phyloP scores from a whole-genome alignment of 2,329 filamentous ascomycete species.

The Hymenoscyphus occultus region DNA sequence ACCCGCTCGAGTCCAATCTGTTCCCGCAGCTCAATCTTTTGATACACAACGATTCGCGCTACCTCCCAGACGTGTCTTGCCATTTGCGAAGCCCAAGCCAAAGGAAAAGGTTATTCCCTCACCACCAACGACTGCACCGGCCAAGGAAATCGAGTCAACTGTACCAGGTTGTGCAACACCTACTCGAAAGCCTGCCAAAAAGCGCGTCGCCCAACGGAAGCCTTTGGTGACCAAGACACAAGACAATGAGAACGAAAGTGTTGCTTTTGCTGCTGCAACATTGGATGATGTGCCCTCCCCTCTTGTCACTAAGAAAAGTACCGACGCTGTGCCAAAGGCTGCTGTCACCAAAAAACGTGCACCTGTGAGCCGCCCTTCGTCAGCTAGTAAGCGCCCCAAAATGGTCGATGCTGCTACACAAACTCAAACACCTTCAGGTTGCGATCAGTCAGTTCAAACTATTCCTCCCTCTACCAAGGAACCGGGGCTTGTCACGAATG shows the following conservation, averaged over 20 bases:
- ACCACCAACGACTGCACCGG: background rate
- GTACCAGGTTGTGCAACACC: conserved; percentile 7
- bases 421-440: conserved; percentile 27
- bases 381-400: conserved; percentile 28
- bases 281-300: conserved; percentile 16
- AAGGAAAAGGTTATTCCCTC: background rate
- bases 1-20: background rate
- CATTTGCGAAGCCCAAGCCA: background rate
- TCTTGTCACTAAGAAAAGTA: conserved; percentile 23
- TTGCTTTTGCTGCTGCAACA: background rate
- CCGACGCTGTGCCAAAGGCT: conserved; percentile 20
- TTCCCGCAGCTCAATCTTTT: background rate
- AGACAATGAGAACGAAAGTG: background rate
- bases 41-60: background rate
- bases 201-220: conserved; percentile 20
- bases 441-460: conserved; percentile 18
- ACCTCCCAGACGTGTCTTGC: background rate
- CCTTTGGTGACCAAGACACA: conserved; percentile 1
- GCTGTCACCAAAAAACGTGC: conserved; percentile 21
- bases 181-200: conserved; percentile 18
- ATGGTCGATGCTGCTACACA: conserved; percentile 35
- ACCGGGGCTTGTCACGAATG: conserved; percentile 4
- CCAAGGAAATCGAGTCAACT: background rate
- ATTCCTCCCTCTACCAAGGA: background rate
- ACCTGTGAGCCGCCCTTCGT: conserved; percentile 11